Conservation (phyloP, 768 basidiomycete species). For the Boletales sp. region DNA sequence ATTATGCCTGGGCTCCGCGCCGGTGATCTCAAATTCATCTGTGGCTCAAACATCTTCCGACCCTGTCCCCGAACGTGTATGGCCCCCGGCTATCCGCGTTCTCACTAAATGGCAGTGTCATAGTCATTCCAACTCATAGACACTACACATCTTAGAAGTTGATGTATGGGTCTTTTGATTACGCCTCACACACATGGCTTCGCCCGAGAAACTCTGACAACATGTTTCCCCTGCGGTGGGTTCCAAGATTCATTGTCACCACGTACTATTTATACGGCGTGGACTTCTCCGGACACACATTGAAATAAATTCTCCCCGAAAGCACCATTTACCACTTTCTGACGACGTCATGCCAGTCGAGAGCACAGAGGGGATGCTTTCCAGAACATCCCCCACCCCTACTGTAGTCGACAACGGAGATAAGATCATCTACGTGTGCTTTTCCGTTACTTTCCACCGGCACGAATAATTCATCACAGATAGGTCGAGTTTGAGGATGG, state of each 20-base stretch:
- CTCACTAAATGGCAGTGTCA: background rate
- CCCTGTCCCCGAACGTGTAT: background rate
- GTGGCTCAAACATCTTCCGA: background rate
- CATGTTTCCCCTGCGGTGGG: background rate
- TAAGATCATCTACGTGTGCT: slow-evolving; percentile 10
- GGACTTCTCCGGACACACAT: background rate
- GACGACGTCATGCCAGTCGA: slow-evolving; percentile 9
- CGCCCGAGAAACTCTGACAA: background rate
- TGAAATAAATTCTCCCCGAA: too few relatives aligned
- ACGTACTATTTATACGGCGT: slow-evolving; percentile 13
- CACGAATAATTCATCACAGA: slow-evolving; percentile 1
- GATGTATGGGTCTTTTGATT: background rate
- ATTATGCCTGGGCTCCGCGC: too few relatives aligned
- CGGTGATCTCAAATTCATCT: too few relatives aligned
- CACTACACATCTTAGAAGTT: background rate
- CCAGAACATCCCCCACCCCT: background rate
- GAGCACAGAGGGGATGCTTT: background rate
- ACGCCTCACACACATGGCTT: background rate
- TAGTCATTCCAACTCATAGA: background rate
- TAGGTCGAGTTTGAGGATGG: slow-evolving; percentile 39
- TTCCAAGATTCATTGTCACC: slow-evolving; percentile 4
- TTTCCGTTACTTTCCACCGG: background rate
- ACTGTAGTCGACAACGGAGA: background rate
- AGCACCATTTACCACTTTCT: too few relatives aligned
- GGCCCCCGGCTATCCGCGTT: background rate